Percentiles rank a stretch among this genome's conserved stretches.
These are phyloP conservation scores for Wickerhamomyces hampshirensis DNA, from an alignment of 805 yeast genomes.

Conservation along the genomic window DNA sequence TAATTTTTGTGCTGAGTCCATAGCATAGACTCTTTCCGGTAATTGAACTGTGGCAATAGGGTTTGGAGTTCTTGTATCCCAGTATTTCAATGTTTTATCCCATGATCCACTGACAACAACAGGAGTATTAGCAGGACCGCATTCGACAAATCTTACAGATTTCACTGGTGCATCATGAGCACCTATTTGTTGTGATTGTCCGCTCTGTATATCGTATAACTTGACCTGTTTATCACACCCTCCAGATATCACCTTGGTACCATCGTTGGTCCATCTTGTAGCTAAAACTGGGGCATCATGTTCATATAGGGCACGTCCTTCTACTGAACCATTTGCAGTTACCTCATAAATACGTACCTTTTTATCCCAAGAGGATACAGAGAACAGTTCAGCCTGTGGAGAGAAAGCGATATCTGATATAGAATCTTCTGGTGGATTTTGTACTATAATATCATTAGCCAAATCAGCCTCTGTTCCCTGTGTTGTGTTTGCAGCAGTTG, in stretches of 20 bases:
- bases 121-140: conserved; percentile 74
- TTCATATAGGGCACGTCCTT: conserved; percentile 84
- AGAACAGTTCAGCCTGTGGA: conserved; percentile 72
- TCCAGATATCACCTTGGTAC: conserved; percentile 81
- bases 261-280: conserved; percentile 82
- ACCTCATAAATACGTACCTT: conserved; percentile 92
- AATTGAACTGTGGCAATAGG: conserved; percentile 77
- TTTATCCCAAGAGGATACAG: conserved; percentile 92
- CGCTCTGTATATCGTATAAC: conserved; percentile 74
- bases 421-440: conserved; percentile 89
- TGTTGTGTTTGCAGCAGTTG: conserved; percentile 18
- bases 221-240: conserved; percentile 89
- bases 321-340: conserved; percentile 66
- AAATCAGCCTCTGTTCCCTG: conserved; percentile 38
- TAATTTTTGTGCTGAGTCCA: conserved; percentile 79
- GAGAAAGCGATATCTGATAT: conserved; percentile 81
- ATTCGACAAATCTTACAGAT: conserved; percentile 68
- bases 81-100: conserved; percentile 91
- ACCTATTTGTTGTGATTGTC: conserved; percentile 82
- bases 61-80: conserved; percentile 87
- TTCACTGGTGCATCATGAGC: conserved; percentile 79
- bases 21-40: conserved; percentile 87
- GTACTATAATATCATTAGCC: conserved; percentile 63
- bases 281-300: conserved; percentile 86
- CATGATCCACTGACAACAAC: conserved; percentile 91